These are phyloP conservation scores for Kluyveromyces starmeri DNA, from an alignment of 805 yeast species.

Conservation along the genomic window DNA sequence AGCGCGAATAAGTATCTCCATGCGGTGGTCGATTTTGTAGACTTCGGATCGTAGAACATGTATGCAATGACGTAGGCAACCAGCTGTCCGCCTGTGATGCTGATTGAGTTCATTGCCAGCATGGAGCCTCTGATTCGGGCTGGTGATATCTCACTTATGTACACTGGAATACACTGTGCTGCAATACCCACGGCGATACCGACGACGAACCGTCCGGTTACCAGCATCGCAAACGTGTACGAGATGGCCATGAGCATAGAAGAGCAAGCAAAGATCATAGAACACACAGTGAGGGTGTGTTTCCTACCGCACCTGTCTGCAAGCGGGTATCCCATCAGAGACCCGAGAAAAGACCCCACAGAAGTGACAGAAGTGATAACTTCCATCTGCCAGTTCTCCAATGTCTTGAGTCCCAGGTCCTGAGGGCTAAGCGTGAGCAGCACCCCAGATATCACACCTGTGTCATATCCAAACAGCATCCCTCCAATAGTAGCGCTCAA, in stretches of 20 bases:
- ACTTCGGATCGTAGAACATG: slow-evolving; percentile 11
- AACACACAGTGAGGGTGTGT: slow-evolving; percentile 32
- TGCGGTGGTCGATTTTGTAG: slow-evolving; percentile 14
- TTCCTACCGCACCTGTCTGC: slow-evolving; percentile 44
- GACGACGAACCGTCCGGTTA: slow-evolving; percentile 50
- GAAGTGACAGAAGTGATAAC: slow-evolving; percentile 38
- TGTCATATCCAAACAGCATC: slow-evolving; percentile 54
- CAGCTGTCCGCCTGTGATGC: slow-evolving; percentile 44
- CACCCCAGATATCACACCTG: slow-evolving; percentile 56
- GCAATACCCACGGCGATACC: slow-evolving; percentile 72
- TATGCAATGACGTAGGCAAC: slow-evolving; percentile 36
- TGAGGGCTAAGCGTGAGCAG: slow-evolving; percentile 37
- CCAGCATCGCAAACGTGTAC: slow-evolving; percentile 32
- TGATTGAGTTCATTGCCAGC: slow-evolving; percentile 32
- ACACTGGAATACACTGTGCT: slow-evolving; percentile 57
- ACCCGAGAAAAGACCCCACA: slow-evolving; percentile 46
- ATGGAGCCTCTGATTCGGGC: slow-evolving; percentile 33
- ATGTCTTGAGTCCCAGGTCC: slow-evolving; percentile 28
- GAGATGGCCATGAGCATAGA: slow-evolving; percentile 42
- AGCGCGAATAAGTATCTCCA: slow-evolving; percentile 36
- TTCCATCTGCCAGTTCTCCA: slow-evolving; percentile 32
- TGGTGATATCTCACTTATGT: slow-evolving; percentile 44
- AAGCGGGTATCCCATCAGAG: slow-evolving; percentile 39
- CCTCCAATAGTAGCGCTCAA: slow-evolving; percentile 46
- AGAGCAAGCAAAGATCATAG: slow-evolving; percentile 38